phyloP scores from a whole-genome alignment of 208 protist species.

The Strigomonas oncopelti region DNA sequence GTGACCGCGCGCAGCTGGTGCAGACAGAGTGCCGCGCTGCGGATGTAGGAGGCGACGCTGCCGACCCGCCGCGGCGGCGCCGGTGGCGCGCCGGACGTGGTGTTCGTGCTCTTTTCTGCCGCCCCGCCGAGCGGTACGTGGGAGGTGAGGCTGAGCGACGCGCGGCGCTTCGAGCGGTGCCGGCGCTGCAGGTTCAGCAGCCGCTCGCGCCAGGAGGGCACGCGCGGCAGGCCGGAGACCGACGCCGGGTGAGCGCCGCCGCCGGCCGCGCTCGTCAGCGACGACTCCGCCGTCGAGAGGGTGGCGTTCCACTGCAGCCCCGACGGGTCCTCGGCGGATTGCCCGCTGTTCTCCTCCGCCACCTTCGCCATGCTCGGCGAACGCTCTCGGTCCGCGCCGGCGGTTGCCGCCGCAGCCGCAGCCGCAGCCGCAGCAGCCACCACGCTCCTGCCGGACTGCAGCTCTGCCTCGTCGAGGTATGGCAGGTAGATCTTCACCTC shows the following conservation, averaged over 20 bases:
- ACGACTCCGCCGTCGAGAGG: not conserved
- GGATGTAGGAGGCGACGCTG: conserved; percentile 5
- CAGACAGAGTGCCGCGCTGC: conserved; percentile 10
- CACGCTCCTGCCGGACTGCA: not conserved
- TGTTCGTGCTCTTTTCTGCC: not conserved
- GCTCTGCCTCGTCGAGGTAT: not conserved
- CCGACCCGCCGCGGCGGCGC: not conserved
- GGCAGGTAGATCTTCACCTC: conserved; percentile 11
- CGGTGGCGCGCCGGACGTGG: too few species aligned
- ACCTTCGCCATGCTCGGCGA: not conserved
- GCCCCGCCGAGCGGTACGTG: too few species aligned
- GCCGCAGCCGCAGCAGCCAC: not conserved
- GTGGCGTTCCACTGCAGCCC: not conserved
- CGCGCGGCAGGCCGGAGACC: not conserved
- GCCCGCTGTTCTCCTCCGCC: not conserved
- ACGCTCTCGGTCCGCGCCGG: not conserved
- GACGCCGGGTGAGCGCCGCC: not conserved
- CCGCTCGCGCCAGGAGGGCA: conserved; percentile 6
- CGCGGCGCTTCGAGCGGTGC: not conserved
- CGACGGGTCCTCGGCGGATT: not conserved
- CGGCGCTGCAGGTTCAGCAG: conserved; percentile 8
- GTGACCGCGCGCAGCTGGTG: conserved; percentile 25
- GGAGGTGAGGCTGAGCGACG: not conserved
- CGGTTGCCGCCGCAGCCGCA: too few species aligned
- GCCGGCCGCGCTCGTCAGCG: not conserved